A percentile compares a stretch with the other conserved stretches of the same genome.
Conservation (phyloP, 2,329 filamentous ascomycete species). For the Penicillium sp. region DNA sequence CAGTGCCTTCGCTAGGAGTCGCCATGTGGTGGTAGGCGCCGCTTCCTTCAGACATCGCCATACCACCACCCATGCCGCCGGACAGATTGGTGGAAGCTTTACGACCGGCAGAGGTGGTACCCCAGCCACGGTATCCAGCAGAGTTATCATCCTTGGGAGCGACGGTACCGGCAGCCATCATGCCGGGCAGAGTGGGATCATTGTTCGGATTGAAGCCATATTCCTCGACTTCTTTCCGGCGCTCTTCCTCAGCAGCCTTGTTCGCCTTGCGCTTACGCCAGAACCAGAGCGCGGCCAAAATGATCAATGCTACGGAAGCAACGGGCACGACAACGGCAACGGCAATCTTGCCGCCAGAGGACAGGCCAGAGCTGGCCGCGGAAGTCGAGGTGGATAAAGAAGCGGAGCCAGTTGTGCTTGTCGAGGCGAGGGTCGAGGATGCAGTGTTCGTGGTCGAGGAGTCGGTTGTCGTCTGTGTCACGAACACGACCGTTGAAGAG, state of each 20-base stretch:
- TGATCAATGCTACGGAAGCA: conserved; percentile 80
- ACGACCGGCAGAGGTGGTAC: conserved; percentile 75
- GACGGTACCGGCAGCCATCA: conserved; percentile 52
- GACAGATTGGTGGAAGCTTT: conserved; percentile 91
- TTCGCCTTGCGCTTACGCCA: conserved; percentile 89
- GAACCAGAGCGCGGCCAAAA: conserved; percentile 77
- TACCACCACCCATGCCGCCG: conserved; percentile 63
- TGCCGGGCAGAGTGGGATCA: conserved; percentile 76
- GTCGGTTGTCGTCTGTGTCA: conserved; percentile 16
- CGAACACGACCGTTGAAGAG: conserved; percentile 23
- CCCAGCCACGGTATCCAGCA: conserved; percentile 92
- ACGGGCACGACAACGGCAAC: conserved; percentile 95
- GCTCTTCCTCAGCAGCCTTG: conserved; percentile 83
- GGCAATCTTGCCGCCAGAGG: conserved; percentile 73
- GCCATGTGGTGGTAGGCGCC: conserved; percentile 56
- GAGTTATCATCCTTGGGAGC: conserved; percentile 74
- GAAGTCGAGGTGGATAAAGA: conserved; percentile 36
- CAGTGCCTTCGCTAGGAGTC: conserved; percentile 69
- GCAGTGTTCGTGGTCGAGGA: conserved; percentile 25
- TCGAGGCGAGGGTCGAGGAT: conserved; percentile 30
- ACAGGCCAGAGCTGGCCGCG: conserved; percentile 42
- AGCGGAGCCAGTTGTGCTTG: conserved; percentile 13
- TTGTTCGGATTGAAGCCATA: conserved; percentile 98
- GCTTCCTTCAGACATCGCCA: conserved; percentile 74
- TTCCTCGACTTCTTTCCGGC: conserved; percentile 95